These are phyloP conservation scores for Stephanodiscus minutulus DNA, from an alignment of 108 stramenopile genomes.

Conservation along the genomic window DNA sequence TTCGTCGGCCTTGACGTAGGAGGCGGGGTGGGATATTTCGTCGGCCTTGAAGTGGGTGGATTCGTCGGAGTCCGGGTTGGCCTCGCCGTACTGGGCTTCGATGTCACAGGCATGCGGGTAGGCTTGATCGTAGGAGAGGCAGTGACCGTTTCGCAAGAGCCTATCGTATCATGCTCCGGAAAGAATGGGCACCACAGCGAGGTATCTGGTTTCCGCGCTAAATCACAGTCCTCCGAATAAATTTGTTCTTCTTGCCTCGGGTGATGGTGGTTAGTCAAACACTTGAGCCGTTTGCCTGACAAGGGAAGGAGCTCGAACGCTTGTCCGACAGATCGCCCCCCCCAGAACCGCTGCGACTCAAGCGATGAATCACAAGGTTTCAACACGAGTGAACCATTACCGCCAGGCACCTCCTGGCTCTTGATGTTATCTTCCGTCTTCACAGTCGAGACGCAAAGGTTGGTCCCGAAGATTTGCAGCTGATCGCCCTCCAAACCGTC, in stretches of 20 bases:
- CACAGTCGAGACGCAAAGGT: constrained; percentile 20
- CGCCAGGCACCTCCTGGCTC: not conserved
- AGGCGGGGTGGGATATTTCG: not conserved
- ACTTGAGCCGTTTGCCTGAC: constrained; percentile 8
- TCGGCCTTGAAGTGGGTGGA: not conserved
- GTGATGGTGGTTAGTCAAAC: constrained; percentile 46
- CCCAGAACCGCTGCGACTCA: constrained; percentile 21
- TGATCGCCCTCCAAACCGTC: constrained; percentile 1
- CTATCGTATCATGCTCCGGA: not conserved
- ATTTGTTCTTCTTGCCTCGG: constrained; percentile 30
- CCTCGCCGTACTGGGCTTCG: not conserved
- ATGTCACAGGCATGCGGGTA: not conserved
- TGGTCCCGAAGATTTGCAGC: not conserved
- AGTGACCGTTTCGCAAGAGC: not conserved
- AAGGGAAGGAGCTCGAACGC: constrained; percentile 39
- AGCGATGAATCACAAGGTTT: constrained; percentile 4
- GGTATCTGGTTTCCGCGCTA: not conserved
- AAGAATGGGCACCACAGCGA: not conserved
- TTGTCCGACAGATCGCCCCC: constrained; percentile 7
- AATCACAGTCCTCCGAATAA: constrained; percentile 24
- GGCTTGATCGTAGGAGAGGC: not conserved
- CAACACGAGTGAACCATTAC: not conserved
- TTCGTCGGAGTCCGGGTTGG: not conserved
- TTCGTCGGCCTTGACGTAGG: not conserved
- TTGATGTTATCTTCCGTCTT: too few species aligned